Evolutionary conservation across 176 grass and related monocot species (phyloP).

Genomic region (Puya raimondii): DNA sequence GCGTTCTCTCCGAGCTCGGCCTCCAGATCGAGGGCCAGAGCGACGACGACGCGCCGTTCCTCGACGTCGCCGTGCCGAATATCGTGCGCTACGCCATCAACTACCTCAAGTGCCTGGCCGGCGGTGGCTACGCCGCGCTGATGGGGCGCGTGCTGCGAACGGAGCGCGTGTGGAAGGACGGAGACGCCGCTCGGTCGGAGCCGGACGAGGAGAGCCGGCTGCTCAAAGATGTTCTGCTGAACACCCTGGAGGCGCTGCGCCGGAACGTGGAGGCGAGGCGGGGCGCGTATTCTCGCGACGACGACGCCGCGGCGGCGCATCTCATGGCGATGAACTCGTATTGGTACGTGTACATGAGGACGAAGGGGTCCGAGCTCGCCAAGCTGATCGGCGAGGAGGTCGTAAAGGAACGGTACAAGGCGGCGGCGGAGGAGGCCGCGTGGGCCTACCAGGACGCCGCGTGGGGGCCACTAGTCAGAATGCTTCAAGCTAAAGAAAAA

Average conservation of each 20-base stretch:
- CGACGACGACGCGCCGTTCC: not conserved
- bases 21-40: conserved; percentile 35
- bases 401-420: conserved; percentile 38
- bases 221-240: conserved; percentile 26
- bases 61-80: conserved; percentile 41
- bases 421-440: conserved; percentile 51
- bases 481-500: not conserved
- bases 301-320: conserved; percentile 29
- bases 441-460: conserved; percentile 52
- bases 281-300: not conserved
- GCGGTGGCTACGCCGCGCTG: conserved; percentile 35
- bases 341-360: conserved; percentile 73
- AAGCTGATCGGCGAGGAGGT: conserved; percentile 44
- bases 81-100: conserved; percentile 59
- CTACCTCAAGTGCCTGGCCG: conserved; percentile 54
- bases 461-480: conserved; percentile 32
- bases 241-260: conserved; percentile 45
- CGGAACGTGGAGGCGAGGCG: conserved; percentile 48
- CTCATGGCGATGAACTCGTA: conserved; percentile 58
- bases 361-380: conserved; percentile 41
- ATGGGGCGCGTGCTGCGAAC: conserved; percentile 38
- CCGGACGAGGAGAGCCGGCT: not conserved
- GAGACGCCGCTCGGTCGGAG: not conserved
- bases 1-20: conserved; percentile 46
- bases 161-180: conserved; percentile 10